These are phyloP conservation scores for Melanogaster broomeanus DNA, from an alignment of 768 basidiomycete species.

Conservation along the genomic window DNA sequence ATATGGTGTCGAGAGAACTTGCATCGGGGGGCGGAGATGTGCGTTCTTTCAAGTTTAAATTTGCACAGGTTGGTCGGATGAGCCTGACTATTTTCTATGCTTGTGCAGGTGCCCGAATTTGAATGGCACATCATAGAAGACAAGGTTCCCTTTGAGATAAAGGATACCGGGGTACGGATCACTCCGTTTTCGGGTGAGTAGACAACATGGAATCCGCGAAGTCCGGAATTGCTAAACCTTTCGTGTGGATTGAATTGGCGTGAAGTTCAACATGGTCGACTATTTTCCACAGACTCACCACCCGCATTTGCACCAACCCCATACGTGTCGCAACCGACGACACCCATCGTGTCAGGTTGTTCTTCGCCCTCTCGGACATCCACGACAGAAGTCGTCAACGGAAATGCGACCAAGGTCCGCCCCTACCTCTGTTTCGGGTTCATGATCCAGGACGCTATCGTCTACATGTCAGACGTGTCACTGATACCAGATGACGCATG, in stretches of 20 bases:
- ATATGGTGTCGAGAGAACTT: conserved; percentile 72
- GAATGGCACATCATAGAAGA: conserved; percentile 82
- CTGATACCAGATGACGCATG: conserved; percentile 76
- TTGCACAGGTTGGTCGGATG: background rate
- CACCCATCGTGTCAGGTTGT: conserved; percentile 32
- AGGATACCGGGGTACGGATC: conserved; percentile 59
- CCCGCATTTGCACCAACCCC: conserved; percentile 45
- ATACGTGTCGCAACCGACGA: conserved; percentile 35
- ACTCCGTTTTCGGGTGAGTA: conserved; percentile 66
- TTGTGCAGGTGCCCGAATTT: conserved; percentile 72
- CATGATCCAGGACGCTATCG: conserved; percentile 61
- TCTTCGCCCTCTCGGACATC: conserved; percentile 29
- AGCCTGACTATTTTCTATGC: conserved; percentile 3
- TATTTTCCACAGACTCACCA: conserved; percentile 48
- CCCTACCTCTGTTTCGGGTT: conserved; percentile 74
- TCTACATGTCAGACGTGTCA: conserved; percentile 85
- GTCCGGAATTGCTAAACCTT: background rate
- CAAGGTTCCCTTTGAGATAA: conserved; percentile 65
- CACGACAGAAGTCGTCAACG: background rate
- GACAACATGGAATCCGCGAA: background rate
- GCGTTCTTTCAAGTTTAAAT: conserved; percentile 17
- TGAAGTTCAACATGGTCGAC: conserved; percentile 73
- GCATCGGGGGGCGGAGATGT: conserved; percentile 84
- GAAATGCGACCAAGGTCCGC: conserved; percentile 29
- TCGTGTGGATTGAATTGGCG: background rate